These are phyloP conservation scores for Acacia acuminata DNA, from an alignment of 306 rosid genomes.

Conservation along the genomic window DNA sequence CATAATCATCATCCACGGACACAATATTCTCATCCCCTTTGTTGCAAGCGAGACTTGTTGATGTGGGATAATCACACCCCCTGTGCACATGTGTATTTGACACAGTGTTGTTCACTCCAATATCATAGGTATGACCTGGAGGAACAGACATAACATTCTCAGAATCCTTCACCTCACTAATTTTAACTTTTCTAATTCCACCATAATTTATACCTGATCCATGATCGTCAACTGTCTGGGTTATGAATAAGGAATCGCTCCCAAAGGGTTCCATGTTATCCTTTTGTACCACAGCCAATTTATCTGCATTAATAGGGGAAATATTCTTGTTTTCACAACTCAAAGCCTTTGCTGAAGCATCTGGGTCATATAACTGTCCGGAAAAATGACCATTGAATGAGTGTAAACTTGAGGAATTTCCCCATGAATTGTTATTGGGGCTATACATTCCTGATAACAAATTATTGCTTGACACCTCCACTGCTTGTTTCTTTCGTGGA, in stretches of 20 bases:
- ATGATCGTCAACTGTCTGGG: conserved; percentile 58
- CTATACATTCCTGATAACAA: conserved; percentile 50
- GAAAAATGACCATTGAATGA: conserved; percentile 53
- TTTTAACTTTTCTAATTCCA: conserved; percentile 72
- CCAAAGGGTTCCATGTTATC: conserved; percentile 50
- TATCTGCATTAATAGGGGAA: conserved; percentile 38
- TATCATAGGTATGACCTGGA: conserved; percentile 44
- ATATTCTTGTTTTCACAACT: conserved; percentile 48
- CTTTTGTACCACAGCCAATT: conserved; percentile 50
- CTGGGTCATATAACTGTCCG: conserved; percentile 52
- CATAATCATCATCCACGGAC: conserved; percentile 41
- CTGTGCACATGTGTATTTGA: conserved; percentile 39
- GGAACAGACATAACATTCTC: conserved; percentile 49
- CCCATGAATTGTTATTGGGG: conserved; percentile 56
- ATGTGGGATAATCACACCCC: conserved; percentile 36
- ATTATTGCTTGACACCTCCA: conserved; percentile 51
- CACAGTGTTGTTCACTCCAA: conserved; percentile 34
- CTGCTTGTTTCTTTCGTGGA: conserved; percentile 75
- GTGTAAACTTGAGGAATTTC: conserved; percentile 56
- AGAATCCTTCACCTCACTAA: conserved; percentile 71
- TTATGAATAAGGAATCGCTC: conserved; percentile 51
- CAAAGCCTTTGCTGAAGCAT: conserved; percentile 32
- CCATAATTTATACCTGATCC: conserved; percentile 48
- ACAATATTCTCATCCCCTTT: conserved; percentile 47
- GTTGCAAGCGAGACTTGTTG: conserved; percentile 48